Conservation (phyloP, 345 rosid genomes). For the Heritiera littoralis region DNA sequence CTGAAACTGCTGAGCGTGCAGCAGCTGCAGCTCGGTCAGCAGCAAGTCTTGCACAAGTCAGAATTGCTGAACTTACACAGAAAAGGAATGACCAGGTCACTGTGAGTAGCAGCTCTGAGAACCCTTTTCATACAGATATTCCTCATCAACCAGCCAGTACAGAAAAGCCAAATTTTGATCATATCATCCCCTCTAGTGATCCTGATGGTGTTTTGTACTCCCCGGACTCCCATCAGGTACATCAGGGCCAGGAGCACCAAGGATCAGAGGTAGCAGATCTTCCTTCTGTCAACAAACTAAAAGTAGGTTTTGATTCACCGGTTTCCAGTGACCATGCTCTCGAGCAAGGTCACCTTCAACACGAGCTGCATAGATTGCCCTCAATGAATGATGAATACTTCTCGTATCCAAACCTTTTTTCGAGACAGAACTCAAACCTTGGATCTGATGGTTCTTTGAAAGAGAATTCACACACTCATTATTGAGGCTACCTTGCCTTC, state of each 20-base stretch:
- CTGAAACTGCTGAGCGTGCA: constrained; percentile 85
- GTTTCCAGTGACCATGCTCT: constrained; percentile 19
- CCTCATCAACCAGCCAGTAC: constrained; percentile 32
- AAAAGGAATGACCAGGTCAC: constrained; percentile 44
- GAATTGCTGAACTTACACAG: constrained; percentile 68
- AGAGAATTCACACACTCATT: constrained; percentile 33
- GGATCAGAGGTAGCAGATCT: constrained; percentile 28
- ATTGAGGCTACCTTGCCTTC: background rate
- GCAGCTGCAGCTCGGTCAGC: constrained; percentile 90
- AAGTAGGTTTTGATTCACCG: constrained; percentile 36
- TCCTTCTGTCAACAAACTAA: constrained; percentile 41
- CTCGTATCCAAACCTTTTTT: constrained; percentile 80
- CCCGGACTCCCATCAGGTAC: background rate
- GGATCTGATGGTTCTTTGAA: constrained; percentile 35
- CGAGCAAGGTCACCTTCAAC: constrained; percentile 32
- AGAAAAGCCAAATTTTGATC: constrained; percentile 39
- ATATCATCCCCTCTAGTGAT: constrained; percentile 39
- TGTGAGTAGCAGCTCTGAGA: constrained; percentile 43
- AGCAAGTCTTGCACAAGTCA: constrained; percentile 87
- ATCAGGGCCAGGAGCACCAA: background rate
- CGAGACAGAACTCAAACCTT: constrained; percentile 35
- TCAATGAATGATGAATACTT: constrained; percentile 86
- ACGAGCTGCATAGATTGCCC: constrained; percentile 65
- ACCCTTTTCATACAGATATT: constrained; percentile 57
- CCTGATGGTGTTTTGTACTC: constrained; percentile 11